phyloP scores from a whole-genome alignment of 202 grass and related monocot species.

The Setaria viridis region DNA sequence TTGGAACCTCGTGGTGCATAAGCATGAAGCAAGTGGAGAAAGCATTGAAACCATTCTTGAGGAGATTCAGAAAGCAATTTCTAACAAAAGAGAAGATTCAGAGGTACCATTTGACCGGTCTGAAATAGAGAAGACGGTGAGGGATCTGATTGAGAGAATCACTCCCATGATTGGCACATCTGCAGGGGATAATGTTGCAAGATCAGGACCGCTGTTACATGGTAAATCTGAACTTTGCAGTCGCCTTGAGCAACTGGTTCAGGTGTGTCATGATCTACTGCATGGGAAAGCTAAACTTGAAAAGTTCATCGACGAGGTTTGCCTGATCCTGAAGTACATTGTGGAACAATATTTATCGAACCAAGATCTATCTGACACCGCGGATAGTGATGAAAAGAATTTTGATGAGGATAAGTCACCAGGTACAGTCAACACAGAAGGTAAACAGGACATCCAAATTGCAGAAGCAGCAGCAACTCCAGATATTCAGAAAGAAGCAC shows the following conservation, averaged over 20 bases:
- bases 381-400: conserved; percentile 20
- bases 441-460: conserved; percentile 12
- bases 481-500: conserved; percentile 30
- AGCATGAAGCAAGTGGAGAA: conserved; percentile 65
- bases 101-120: not conserved
- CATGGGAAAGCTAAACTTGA: conserved; percentile 44
- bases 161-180: conserved; percentile 33
- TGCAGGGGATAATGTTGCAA: conserved; percentile 25
- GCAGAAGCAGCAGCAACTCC: conserved; percentile 12
- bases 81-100: conserved; percentile 16
- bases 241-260: conserved; percentile 45
- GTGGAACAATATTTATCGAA: conserved; percentile 39
- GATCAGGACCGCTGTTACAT: not conserved
- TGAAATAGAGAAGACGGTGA: conserved; percentile 34
- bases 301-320: conserved; percentile 45
- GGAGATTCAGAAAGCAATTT: conserved; percentile 45
- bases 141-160: conserved; percentile 45
- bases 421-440: not conserved
- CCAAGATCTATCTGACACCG: not conserved
- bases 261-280: conserved; percentile 45
- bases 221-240: conserved; percentile 41
- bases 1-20: conserved; percentile 53
- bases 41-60: conserved; percentile 57
- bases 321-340: conserved; percentile 42
- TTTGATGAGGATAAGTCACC: conserved; percentile 32